phyloP scores from a whole-genome alignment of 1,139 yeast genomes.

The Yamadazyma dendronema region DNA sequence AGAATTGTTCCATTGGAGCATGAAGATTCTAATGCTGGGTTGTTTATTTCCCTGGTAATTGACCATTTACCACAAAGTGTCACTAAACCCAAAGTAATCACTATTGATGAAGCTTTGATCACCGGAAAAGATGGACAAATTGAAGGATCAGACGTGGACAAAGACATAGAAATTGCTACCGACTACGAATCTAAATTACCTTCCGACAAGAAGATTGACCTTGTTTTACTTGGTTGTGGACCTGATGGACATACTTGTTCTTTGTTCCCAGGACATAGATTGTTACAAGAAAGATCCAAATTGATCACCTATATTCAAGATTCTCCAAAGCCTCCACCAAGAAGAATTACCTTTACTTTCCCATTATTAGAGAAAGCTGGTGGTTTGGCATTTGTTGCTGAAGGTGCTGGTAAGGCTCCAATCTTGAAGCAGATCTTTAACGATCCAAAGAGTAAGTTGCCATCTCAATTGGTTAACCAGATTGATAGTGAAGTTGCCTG shows the following conservation, averaged over 20 bases:
- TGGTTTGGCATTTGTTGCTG: conserved; percentile 79
- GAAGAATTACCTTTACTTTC: conserved; percentile 70
- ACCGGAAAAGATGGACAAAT: conserved; percentile 46
- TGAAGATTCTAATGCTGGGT: conserved; percentile 67
- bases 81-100: conserved; percentile 42
- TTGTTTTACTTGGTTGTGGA: conserved; percentile 70
- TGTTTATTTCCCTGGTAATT: conserved; percentile 58
- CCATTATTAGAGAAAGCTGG: conserved; percentile 57
- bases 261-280: conserved; percentile 59
- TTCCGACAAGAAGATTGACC: conserved; percentile 41
- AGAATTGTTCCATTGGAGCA: conserved; percentile 67
- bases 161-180: conserved; percentile 49
- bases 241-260: conserved; percentile 85
- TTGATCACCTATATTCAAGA: conserved; percentile 48
- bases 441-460: conserved; percentile 51
- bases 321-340: conserved; percentile 78
- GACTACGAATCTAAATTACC: conserved; percentile 51
- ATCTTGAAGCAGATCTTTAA: conserved; percentile 69
- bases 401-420: conserved; percentile 82
- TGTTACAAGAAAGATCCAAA: conserved; percentile 39
- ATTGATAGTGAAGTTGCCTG: conserved; percentile 56
- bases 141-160: conserved; percentile 33
- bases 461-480: conserved; percentile 71
- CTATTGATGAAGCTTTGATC: conserved; percentile 49
- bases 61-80: conserved; percentile 31